These are phyloP conservation scores for Ophiostoma himal-ulmi DNA, from an alignment of 2,329 filamentous ascomycete species.

Conservation along the genomic window DNA sequence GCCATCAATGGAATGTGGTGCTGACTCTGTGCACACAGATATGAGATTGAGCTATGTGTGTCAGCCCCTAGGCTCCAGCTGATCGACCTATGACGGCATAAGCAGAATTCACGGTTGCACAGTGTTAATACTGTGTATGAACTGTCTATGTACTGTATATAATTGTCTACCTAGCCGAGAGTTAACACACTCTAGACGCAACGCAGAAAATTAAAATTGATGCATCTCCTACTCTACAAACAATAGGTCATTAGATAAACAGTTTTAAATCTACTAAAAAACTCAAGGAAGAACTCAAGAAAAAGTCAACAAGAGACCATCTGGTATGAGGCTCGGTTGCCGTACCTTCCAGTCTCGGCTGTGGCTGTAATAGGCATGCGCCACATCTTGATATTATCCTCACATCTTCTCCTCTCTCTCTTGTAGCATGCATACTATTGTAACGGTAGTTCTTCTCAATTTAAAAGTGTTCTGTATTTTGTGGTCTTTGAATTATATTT, in stretches of 20 bases:
- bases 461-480: neutral
- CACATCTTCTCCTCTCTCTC: neutral
- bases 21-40: neutral
- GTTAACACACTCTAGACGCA: neutral
- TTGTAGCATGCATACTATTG: neutral
- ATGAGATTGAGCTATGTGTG: constrained; percentile 3
- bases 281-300: too few species aligned
- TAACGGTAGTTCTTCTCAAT: too few species aligned
- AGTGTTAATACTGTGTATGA: neutral
- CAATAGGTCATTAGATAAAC: neutral
- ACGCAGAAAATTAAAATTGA: neutral
- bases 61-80: constrained; percentile 8
- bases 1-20: neutral
- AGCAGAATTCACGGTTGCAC: neutral
- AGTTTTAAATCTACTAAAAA: too few species aligned
- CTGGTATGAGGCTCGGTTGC: neutral
- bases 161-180: neutral
- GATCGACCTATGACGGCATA: constrained; percentile 21
- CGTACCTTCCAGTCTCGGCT: neutral
- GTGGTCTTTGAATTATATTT: neutral
- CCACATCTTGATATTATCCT: neutral
- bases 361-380: neutral
- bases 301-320: neutral
- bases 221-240: neutral
- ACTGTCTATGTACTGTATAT: neutral